A percentile compares a stretch with the other conserved stretches of the same genome.
These are phyloP conservation scores for Wallacemonas sp. DNA, from an alignment of 208 protist species.

Conservation along the genomic window DNA sequence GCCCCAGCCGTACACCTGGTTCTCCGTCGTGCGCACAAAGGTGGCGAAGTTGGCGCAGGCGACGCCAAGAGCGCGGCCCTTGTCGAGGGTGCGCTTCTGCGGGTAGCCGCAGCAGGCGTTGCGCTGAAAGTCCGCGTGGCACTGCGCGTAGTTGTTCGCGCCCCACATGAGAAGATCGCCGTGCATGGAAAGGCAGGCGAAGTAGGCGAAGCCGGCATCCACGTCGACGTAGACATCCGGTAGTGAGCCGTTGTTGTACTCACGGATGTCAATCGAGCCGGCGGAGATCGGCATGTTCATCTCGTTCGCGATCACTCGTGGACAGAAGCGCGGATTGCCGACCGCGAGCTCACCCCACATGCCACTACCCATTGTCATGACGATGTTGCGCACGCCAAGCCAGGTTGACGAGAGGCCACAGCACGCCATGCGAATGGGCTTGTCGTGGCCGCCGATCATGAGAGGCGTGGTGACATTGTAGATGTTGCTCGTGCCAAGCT, in stretches of 20 bases:
- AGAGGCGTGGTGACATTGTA: slow-evolving; percentile 74
- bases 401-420: slow-evolving; percentile 61
- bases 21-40: slow-evolving; percentile 56
- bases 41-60: slow-evolving; percentile 68
- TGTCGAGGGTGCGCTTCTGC: slow-evolving; percentile 35
- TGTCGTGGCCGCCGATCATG: slow-evolving; percentile 74
- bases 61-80: slow-evolving; percentile 61
- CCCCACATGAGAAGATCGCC: slow-evolving; percentile 74
- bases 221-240: slow-evolving; percentile 65
- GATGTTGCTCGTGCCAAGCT: slow-evolving; percentile 61
- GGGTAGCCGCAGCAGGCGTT: slow-evolving; percentile 58
- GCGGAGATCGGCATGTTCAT: slow-evolving; percentile 68
- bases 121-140: slow-evolving; percentile 38
- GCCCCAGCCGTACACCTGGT: slow-evolving; percentile 77
- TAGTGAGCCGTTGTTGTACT: slow-evolving; percentile 18
- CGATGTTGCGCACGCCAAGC: slow-evolving; percentile 56
- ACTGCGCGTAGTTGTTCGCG: slow-evolving; percentile 79
- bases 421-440: slow-evolving; percentile 73
- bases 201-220: slow-evolving; percentile 57
- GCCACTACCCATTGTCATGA: slow-evolving; percentile 74
- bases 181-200: slow-evolving; percentile 45
- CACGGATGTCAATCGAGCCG: slow-evolving; percentile 50
- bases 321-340: slow-evolving; percentile 60
- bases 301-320: slow-evolving; percentile 60
- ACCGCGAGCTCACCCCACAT: slow-evolving; percentile 82